Evolutionary conservation across 1,284 basidiomycete genomes (phyloP), one percentile per base, ranked within the genome.

Genomic region (Cutaneotrichosporon cutaneum): DNA sequence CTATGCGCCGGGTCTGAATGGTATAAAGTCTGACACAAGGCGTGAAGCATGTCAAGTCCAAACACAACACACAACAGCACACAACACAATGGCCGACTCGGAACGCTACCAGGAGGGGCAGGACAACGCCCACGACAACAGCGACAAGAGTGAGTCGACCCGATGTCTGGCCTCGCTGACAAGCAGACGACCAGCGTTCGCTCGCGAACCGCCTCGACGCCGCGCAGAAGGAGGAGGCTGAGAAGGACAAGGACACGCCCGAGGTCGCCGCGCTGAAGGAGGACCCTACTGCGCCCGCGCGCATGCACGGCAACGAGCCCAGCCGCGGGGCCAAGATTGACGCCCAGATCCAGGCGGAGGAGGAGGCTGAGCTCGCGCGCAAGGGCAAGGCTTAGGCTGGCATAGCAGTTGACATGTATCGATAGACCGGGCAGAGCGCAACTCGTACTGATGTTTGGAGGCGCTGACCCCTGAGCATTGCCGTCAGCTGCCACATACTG

Each of bases 231-330:
- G 50, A 51, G 24, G 60, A 57, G 32, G 44, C 36, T 11, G 50
- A 30, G 16, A 21, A 21, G 32, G 60, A 61, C 60, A 54, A 26
- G 42, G 60, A 61, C 60, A 57, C 51, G 3, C 26, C 50, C 27
- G 60, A 61, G 51, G 60, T 61, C 30, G n/a, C n/a, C 2, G 60
- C 60, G 2, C 48, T 61, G 14, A 61, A 61, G 60, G 52, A 61
- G 55, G 60, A 61, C 60, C 60, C 60, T 22, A 61, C 60, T 18
- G 42, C 51, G 18, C 60, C 60, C 2, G 60, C 60, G 13, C 39
- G 44, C 32, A 54, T 57, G 58, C 58, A 63, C 61, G 61, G 61
- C 48, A 63, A 63, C 54, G 58, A 63, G 61, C 61, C 61, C 6
- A 56, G 53, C 47, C 61, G 61, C 50, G 61, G 61, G 5, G 61